These are phyloP conservation scores for Salisapilia sapeloensis DNA, from an alignment of 352 stramenopile genomes.

Conservation along the genomic window DNA sequence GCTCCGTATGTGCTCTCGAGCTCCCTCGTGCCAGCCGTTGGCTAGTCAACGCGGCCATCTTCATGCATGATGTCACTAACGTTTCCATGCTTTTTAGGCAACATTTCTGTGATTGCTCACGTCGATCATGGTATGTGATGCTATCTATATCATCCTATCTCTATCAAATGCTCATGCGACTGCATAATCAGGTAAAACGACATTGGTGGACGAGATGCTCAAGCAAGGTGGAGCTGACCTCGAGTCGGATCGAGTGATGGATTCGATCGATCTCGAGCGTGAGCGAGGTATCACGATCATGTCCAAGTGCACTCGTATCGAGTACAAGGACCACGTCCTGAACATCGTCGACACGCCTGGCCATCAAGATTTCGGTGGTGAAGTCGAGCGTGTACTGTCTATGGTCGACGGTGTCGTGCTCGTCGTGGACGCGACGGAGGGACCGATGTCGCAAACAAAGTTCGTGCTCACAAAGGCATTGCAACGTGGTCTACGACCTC, in stretches of 20 bases:
- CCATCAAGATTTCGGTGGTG: constrained; percentile 97
- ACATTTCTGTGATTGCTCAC: constrained; percentile 49
- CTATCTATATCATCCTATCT: too few species aligned
- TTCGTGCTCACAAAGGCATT: constrained; percentile 97
- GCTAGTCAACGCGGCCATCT: too few species aligned
- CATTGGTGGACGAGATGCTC: constrained; percentile 94
- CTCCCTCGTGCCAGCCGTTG: too few species aligned
- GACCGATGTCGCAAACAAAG: constrained; percentile 96
- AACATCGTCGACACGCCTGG: constrained; percentile 97
- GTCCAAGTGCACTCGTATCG: constrained; percentile 93
- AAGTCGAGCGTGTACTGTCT: constrained; percentile 94
- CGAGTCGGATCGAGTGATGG: constrained; percentile 90
- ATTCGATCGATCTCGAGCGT: constrained; percentile 95
- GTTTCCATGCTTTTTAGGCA: too few species aligned
- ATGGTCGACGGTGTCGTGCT: constrained; percentile 97
- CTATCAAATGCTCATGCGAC: too few species aligned
- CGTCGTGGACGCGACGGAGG: constrained; percentile 94
- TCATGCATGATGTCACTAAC: constrained; percentile 1
- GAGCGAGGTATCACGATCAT: constrained; percentile 99
- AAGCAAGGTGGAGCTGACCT: constrained; percentile 87
- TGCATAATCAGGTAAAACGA: too few species aligned
- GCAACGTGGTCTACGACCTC: constrained; percentile 78
- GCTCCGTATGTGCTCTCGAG: too few species aligned
- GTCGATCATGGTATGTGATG: constrained; percentile 99
- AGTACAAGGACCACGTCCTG: constrained; percentile 89